Base-by-base conservation (phyloP, 305 asterid species). In the Plantago coronopus region DNA sequence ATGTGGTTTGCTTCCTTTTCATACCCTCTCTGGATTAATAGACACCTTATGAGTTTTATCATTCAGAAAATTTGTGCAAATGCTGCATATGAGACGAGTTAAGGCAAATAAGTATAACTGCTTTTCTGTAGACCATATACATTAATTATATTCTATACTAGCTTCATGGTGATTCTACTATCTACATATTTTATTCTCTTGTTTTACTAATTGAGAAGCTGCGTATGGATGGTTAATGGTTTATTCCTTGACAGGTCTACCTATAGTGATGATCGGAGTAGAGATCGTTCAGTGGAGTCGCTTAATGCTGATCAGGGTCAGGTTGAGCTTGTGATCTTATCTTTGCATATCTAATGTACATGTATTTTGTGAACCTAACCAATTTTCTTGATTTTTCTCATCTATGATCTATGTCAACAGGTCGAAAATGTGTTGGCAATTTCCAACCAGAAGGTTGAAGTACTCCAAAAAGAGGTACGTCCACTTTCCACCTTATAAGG, bases 381-480 rank as follows among this genome's bases (percentile, higher is more conserved):
- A 48, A 17, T 48, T 14, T 8, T 31, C 25, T 38, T 3, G 16
- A 29, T 16, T 29, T 61, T 63, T 49, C 46, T 57, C 70, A 27
- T 72, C 37, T 54, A 60, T 61, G 54, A 27, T 72, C 37, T 54
- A 60, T 61, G 54, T 62, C 54, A 42, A 66, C 76, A 85, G 94
- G 76, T 63, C 5, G 78, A 70, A 76, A 57, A 44, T 61, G 67
- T 70, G 69, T 57, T 80, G 67, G 82, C 78, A 47, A 70, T 60
- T 70, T 69, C 84, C 67, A 69, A 53, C 66, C 79, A 67, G 67
- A 82, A 79, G 79, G 76, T 82, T 74, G 87, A 78, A 69, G 84
- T 76, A 70, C 84, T 84, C 62, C 88, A 63, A 57, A 62, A 72
- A 23, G 79, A 84, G 85, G 94, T 84, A 48, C 7, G 40, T 59